Percentiles rank a stretch among this genome's conserved stretches.
Evolutionary conservation across 2,329 filamentous ascomycete genomes (phyloP).

Genomic region (Lasiodiplodia theobromae): DNA sequence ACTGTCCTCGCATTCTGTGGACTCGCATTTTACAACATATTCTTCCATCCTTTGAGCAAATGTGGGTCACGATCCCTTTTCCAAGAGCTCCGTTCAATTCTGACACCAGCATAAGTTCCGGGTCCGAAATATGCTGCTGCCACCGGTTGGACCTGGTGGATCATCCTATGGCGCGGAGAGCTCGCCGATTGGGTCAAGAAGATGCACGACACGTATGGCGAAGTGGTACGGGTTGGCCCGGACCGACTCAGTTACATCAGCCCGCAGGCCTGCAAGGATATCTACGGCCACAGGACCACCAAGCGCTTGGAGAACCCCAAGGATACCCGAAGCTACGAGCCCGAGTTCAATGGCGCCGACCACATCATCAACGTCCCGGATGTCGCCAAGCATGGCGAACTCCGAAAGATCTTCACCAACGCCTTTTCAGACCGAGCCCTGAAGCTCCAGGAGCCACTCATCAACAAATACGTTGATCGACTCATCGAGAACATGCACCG

Average conservation of each 20-base stretch:
- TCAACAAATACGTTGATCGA: conserved; percentile 50
- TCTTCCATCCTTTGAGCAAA: conserved; percentile 52
- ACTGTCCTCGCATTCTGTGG: no score
- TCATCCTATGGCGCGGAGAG: conserved; percentile 38
- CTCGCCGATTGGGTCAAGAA: conserved; percentile 37
- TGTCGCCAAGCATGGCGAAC: conserved; percentile 50
- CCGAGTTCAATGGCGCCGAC: conserved; percentile 43
- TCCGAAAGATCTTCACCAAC: conserved; percentile 48
- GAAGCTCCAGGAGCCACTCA: conserved; percentile 47
- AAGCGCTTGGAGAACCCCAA: conserved; percentile 35
- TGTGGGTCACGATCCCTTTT: conserved; percentile 51
- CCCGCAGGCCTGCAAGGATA: conserved; percentile 53
- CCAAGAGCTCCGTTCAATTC: conserved; percentile 41
- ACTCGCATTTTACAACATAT: conserved; percentile 42
- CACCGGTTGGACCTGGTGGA: no score
- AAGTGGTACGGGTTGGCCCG: conserved; percentile 51
- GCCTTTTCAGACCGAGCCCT: conserved; percentile 51
- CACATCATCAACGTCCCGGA: conserved; percentile 44
- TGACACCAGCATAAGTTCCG: conserved; percentile 33
- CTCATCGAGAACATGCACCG: conserved; percentile 47
- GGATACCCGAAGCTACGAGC: conserved; percentile 38
- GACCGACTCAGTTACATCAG: conserved; percentile 49
- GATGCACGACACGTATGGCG: conserved; percentile 51
- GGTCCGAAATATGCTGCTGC: no score
- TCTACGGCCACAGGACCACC: conserved; percentile 40